phyloP scores from a whole-genome alignment of 306 rosid species.

The Sphenostylis stenocarpa region DNA sequence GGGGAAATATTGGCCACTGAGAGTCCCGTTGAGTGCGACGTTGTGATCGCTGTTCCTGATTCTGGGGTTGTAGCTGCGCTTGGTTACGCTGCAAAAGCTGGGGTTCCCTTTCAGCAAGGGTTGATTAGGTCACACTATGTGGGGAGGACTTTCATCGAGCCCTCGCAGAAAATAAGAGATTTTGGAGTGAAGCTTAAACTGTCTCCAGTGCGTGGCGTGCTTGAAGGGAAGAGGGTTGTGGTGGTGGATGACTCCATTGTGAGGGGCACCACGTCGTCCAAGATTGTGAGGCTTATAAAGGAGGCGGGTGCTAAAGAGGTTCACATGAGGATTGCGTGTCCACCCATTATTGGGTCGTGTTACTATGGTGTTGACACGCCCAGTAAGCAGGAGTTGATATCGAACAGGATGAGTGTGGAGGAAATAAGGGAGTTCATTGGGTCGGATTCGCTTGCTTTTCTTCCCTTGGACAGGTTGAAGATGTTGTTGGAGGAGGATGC shows the following conservation, averaged over 20 bases:
- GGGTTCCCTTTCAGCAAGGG: constrained; percentile 90
- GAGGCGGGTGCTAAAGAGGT: constrained; percentile 92
- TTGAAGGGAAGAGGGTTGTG: constrained; percentile 88
- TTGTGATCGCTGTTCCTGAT: constrained; percentile 86
- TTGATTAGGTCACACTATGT: constrained; percentile 86
- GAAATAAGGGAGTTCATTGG: constrained; percentile 70
- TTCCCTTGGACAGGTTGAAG: constrained; percentile 58
- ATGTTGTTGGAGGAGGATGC: constrained; percentile 46
- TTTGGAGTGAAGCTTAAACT: constrained; percentile 82
- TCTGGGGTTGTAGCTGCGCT: constrained; percentile 90
- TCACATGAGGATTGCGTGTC: constrained; percentile 89
- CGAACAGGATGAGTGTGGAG: constrained; percentile 74
- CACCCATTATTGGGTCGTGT: constrained; percentile 76
- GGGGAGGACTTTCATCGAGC: constrained; percentile 91
- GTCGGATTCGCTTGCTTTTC: constrained; percentile 80
- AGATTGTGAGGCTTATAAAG: constrained; percentile 72
- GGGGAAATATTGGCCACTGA: constrained; percentile 81
- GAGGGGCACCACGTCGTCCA: constrained; percentile 86
- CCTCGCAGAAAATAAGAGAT: constrained; percentile 83
- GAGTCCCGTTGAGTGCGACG: constrained; percentile 79
- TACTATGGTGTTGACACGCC: constrained; percentile 93
- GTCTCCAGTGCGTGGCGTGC: constrained; percentile 57
- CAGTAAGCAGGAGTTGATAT: constrained; percentile 72
- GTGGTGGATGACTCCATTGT: constrained; percentile 93
- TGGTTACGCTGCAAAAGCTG: constrained; percentile 83